phyloP scores from a whole-genome alignment of 129 eudicot genomes.

The Heracleum sosnowskyi region DNA sequence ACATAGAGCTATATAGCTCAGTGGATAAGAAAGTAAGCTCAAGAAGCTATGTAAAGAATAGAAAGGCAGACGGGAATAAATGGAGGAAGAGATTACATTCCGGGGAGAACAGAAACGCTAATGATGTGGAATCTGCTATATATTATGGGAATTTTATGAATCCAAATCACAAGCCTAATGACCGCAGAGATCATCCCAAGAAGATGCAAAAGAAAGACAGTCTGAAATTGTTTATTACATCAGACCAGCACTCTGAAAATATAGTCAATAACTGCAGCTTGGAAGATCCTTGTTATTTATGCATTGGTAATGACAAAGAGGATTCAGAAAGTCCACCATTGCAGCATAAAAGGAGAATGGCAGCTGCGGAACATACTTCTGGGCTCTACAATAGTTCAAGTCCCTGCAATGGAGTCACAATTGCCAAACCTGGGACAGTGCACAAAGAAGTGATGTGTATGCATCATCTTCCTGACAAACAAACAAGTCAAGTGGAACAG shows the following conservation, averaged over 20 bases:
- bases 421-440: not conserved
- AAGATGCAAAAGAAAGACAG: slow-evolving; percentile 6
- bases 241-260: not conserved
- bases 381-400: not conserved
- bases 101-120: slow-evolving; percentile 7
- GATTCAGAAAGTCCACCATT: not conserved
- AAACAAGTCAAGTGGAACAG: not conserved
- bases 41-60: slow-evolving; percentile 9
- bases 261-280: slow-evolving; percentile 16
- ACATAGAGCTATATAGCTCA: not conserved
- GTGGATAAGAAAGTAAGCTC: not conserved
- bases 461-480: not conserved
- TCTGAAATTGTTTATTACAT: not conserved
- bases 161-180: not conserved
- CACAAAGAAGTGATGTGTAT: not conserved
- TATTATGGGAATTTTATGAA: slow-evolving; percentile 27
- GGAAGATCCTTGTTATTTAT: slow-evolving; percentile 25
- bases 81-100: slow-evolving; percentile 28
- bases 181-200: slow-evolving; percentile 17
- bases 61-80: slow-evolving; percentile 21
- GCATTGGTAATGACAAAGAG: slow-evolving; percentile 3
- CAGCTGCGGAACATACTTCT: not conserved
- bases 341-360: not conserved
- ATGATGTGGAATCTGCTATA: slow-evolving; percentile 15
- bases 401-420: not conserved